Evolutionary conservation across 805 yeast species (phyloP).

Genomic region (Candida odintsovae): DNA sequence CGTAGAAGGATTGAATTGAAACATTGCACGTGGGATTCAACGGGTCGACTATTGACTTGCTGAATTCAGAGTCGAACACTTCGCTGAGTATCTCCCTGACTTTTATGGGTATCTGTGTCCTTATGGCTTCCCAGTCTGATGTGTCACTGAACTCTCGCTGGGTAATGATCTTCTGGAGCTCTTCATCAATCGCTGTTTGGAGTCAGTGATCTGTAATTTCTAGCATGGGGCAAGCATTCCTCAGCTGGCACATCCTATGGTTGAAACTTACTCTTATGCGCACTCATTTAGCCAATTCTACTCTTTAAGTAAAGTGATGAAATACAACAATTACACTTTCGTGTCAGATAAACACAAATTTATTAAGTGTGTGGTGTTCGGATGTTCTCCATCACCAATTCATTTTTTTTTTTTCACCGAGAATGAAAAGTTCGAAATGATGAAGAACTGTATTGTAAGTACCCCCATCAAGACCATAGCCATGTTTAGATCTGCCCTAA

Average conservation of each 20-base stretch:
- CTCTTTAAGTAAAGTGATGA: too few species aligned
- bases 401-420: background rate
- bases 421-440: background rate
- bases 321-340: too few species aligned
- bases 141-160: background rate
- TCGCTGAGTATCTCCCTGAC: conserved; percentile 6
- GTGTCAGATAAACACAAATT: background rate
- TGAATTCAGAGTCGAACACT: conserved; percentile 2
- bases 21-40: conserved; percentile 1
- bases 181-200: background rate
- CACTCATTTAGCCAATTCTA: background rate
- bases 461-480: background rate
- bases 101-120: conserved; percentile 6
- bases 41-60: conserved; percentile 6
- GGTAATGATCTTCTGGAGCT: background rate
- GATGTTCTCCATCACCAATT: conserved; percentile 1
- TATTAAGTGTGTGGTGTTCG: conserved; percentile 1
- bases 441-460: background rate
- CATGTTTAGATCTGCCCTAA: conserved; percentile 13
- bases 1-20: conserved; percentile 9
- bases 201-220: background rate
- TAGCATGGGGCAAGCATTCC: too few species aligned
- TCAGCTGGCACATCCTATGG: too few species aligned
- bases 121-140: conserved; percentile 5
- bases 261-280: background rate